These are phyloP conservation scores for Vinca major DNA, from an alignment of 305 asterid genomes.

Conservation along the genomic window DNA sequence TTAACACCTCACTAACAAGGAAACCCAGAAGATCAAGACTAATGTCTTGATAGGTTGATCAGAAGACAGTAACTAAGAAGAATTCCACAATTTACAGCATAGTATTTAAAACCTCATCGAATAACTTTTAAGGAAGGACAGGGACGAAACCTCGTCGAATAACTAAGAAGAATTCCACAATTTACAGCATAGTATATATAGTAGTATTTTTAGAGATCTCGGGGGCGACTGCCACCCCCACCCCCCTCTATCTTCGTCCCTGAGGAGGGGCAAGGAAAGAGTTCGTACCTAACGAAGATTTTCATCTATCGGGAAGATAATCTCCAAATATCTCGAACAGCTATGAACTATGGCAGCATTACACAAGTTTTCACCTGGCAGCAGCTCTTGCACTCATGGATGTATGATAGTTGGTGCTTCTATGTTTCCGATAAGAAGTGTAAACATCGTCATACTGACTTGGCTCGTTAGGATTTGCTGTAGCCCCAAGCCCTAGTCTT, in stretches of 20 bases:
- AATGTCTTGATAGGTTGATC: no score
- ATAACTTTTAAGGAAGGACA: not conserved
- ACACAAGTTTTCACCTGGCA: slow-evolving; percentile 14
- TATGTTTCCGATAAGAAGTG: slow-evolving; percentile 81
- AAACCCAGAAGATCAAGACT: not conserved
- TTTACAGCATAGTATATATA: not conserved
- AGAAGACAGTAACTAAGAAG: not conserved
- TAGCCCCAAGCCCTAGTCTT: slow-evolving; percentile 82
- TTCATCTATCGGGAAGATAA: not conserved
- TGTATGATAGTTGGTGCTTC: slow-evolving; percentile 78
- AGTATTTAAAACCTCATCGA: not conserved
- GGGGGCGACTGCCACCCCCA: no score
- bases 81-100: not conserved
- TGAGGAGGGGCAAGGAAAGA: not conserved
- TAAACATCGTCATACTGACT: slow-evolving; percentile 93
- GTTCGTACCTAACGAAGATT: not conserved
- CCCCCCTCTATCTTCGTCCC: no score
- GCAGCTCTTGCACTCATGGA: slow-evolving; percentile 78
- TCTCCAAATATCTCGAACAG: not conserved
- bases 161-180: not conserved
- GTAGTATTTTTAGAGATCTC: no score
- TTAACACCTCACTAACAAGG: not conserved
- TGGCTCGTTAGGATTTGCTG: slow-evolving; percentile 58
- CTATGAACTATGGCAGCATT: not conserved
- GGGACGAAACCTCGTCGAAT: no score